Base-by-base conservation (phyloP, 306 rosid genomes). In the Castanea sativa region DNA sequence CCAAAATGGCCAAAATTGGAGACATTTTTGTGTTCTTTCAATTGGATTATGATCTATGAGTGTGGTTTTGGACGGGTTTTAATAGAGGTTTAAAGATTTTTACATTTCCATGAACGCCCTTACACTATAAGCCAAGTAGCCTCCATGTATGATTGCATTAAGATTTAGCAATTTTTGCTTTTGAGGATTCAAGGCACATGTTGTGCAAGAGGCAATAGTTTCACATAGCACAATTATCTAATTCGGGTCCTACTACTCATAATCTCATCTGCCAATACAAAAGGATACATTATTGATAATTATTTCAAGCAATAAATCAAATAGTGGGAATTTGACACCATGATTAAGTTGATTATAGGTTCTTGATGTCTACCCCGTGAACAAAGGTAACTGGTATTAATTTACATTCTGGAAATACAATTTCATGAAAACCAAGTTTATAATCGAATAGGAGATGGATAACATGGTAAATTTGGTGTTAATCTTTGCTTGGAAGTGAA, bases 401-500 rank as follows among this genome's bases (percentile, higher is more conserved):
- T 64, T 64, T 64, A 30, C 70, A 15, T 15, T 15, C 15, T 16
- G 38, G 11, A 14, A 5, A 64, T 4, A 7, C 30, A 64, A 64
- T 30, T 16, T 30, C 70, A 1, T 64, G 21, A 15, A 15, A 64
- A 38, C n/a, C n/a, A 4, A 27, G 30, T 1, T 16, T 6, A 64
- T 14, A 64, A 25, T 20, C 6, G 70, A 64, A 29, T 10, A 64
- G 70, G 70, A 64, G 3, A 20, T 32, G 55, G 45, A 64, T 56
- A 52, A 18, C 6, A 29, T 67, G 56, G 76, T 76, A 35, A 72
- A 29, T 57, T 76, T 21, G 56, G n/a, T 23, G 52, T 23, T 69
- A 69, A 58, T 69, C 76, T 74, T 89, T 87, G 89, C 93, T 84
- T 90, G 80, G 61, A 3, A 84, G 69, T 84, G 84, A 88, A 88